Base-by-base conservation (phyloP, 441 rosid species). In the Croton laevigatus region DNA sequence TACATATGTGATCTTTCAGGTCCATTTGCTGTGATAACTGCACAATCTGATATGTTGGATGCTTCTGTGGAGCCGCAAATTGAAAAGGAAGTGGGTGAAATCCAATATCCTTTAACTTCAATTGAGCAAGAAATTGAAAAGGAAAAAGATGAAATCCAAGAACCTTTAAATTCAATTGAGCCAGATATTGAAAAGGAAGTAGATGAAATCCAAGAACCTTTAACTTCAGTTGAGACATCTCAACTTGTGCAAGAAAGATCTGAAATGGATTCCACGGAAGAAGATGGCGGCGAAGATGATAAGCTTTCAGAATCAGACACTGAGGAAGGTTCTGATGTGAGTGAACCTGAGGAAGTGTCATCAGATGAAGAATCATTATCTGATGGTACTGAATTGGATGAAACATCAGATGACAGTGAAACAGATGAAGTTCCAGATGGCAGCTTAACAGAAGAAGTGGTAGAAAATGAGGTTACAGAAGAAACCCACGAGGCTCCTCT, bases 1-100 rank as follows among this genome's bases (percentile, higher is more conserved):
- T 6, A 40, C 44, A 40, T 40, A 8, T 55, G 8, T 19, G 48
- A 9, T 23, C 57, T 66, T 75, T 45, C 70, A 77, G 82, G 73
- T 40, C 51, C 59, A 68, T 67, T 38, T 49, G 60, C 6, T 58
- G 13, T 60, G 20, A 55, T 36, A 16, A 51, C 63, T 22, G 82
- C 74, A 62, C 45, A 61, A 16, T 23, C 71, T 36, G 73, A 75
- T 46, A 49, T 32, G 27, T 3, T 38, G 59, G 68, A 36, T 52
- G 36, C 19, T 6, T 65, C 20, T 66, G 2, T 40, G 73, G 63
- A n/a, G 65, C 23, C 38, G 37, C 66, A 59, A 58, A 62, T 22
- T 42, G 44, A 45, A 34, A 57, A 17, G 11, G 68, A 66, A 27
- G 44, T 22, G 32, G 48, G 42, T 34, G 42, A n/a, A n/a, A n/a